Evolutionary conservation across 73 alveolate species (phyloP), one percentile per base, ranked within the genome.

Genomic region (Paramecium primaurelia): DNA sequence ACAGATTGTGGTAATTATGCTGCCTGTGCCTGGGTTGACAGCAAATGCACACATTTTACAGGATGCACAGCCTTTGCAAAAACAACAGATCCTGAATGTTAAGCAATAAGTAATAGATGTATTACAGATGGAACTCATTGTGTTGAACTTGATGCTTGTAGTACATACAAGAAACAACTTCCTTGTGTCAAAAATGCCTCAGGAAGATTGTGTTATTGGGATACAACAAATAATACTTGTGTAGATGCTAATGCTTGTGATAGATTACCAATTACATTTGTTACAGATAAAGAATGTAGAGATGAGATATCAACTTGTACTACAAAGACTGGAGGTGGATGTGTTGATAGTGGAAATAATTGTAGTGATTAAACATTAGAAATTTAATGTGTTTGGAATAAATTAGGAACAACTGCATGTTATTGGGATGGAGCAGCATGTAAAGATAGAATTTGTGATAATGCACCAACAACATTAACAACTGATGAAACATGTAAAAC

Each of bases 111-210:
- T 16, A 77, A 34, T 40, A 26, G 37, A 42, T 77, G 89, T 30
- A 77, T 44, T 16, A 40, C 89, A 42, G 89, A 77, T 77, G 89
- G 89, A 40, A 77, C 89, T 37, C 64, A 77, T 8, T 77, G 89
- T 20, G 49, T 42, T 1, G 89, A 77, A 10, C 8, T 42, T 18
- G 71, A 71, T 28, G 47, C 54, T 8, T 71, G 86, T 38, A 71
- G 26, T 37, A 11, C 30, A 30, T 71, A 71, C 38, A 30, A 30
- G 7, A 59, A 59, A 22, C 7, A 59, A 22, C 20, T 59, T 8
- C 77, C 77, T 59, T 59, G 77, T 59, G 77, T 59, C 0, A 59
- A 59, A 30, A 59, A 59, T 20, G 1, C 38, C 1, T 4, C 34
- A 3, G 77, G 77, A 59, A 59, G 20, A 0, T 30, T 59, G 34